Base-by-base conservation (phyloP, 2,329 filamentous ascomycete species). In the Microdochium bolleyi region DNA sequence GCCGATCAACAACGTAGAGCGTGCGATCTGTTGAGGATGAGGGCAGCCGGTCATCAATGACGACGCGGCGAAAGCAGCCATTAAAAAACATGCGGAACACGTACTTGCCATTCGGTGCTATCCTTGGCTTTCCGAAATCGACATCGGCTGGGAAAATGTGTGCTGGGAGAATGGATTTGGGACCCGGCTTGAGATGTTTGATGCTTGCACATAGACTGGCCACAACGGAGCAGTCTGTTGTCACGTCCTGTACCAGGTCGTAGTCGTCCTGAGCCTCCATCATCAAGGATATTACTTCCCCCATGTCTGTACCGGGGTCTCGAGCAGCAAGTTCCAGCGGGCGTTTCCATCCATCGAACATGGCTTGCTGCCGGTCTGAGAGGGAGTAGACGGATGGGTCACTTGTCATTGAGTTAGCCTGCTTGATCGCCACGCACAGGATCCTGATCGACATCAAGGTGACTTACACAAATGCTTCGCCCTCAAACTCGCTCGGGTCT, bases 211-310 rank as follows among this genome's bases (percentile, higher is more conserved):
- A 96, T 5, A 99, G 77, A 66, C 94, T 96, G 16, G 94, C 94
- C 25, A 99, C 92, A 3, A 99, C 92, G 1, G 94, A 97, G 65
- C 94, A 99, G 67, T 99, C 94, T 1, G 92, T 95, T 4, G 92
- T 92, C 54, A 95, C 84, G 68, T 99, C 94, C 69, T 99, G 94
- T 2, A 96, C 91, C 8, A 99, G 79, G 68, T 99, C 92, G 56
- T 88, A 83, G 14, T 80, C 77, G 9, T 76, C 70, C 7, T 71
- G 69, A 16, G 78, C 64, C 34, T 57, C 57, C 67, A 64, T 70
- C 57, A 61, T 64, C 16, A 48, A 53, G 19, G 49, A 49, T 24
- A 52, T 49, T 48, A 19, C 55, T 21, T 51, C 38, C 44, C 22
- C 50, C 2, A 44, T 22, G 30, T 44, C 48, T 11, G 50, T 9